phyloP scores from a whole-genome alignment of 371 early-diverging fungal genomes.

The Circinella minor region DNA sequence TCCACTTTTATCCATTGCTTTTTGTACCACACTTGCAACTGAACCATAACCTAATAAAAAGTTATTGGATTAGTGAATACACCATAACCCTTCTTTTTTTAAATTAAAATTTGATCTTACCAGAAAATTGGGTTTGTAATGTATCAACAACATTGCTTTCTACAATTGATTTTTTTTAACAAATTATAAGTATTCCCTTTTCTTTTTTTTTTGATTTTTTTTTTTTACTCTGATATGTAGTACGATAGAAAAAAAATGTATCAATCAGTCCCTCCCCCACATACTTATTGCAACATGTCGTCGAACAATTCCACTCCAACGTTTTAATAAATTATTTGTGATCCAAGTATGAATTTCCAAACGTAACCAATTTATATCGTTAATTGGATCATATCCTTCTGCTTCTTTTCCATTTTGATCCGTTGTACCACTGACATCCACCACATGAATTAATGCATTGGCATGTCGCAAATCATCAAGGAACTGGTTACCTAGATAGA shows the following conservation, averaged over 20 bases:
- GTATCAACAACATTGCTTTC: constrained; percentile 56
- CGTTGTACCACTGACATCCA: constrained; percentile 83
- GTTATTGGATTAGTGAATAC: constrained; percentile 22
- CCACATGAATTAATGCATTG: constrained; percentile 80
- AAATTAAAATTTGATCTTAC: neutral
- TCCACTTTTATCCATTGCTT: constrained; percentile 61
- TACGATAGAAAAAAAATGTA: too few species aligned
- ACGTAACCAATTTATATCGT: constrained; percentile 83
- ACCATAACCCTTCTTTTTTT: too few species aligned
- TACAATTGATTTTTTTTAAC: neutral
- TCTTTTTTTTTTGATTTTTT: too few species aligned
- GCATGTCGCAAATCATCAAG: constrained; percentile 81
- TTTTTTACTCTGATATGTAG: neutral
- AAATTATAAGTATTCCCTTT: too few species aligned
- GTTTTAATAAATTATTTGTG: constrained; percentile 67
- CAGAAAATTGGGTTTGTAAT: constrained; percentile 60
- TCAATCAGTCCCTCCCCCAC: neutral
- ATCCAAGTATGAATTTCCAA: constrained; percentile 70
- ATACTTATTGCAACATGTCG: constrained; percentile 63
- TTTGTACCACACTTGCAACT: constrained; percentile 50
- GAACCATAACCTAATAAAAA: constrained; percentile 65
- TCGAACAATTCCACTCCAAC: constrained; percentile 70
- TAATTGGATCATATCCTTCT: constrained; percentile 78
- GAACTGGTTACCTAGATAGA: constrained; percentile 32
- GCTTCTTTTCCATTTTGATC: constrained; percentile 79